phyloP scores from a whole-genome alignment of 768 basidiomycete species.

The Strobilomyces dryophilus region DNA sequence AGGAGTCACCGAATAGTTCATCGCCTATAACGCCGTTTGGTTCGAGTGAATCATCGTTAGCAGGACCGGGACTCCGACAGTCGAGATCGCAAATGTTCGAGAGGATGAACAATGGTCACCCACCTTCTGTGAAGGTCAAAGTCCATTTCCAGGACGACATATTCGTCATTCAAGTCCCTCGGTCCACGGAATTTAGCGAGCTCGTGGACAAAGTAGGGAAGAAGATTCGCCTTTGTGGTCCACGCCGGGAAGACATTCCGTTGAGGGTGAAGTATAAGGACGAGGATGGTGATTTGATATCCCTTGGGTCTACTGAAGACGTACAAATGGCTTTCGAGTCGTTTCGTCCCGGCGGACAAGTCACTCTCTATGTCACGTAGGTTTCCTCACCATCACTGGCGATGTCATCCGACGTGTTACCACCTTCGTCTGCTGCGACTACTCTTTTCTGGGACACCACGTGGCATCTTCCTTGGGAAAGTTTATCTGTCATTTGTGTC shows the following conservation, averaged over 20 bases:
- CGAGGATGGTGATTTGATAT: constrained; percentile 90
- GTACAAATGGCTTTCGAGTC: constrained; percentile 93
- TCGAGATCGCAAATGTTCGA: constrained; percentile 56
- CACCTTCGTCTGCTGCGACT: constrained; percentile 7
- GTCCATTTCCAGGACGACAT: constrained; percentile 94
- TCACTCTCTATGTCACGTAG: constrained; percentile 75
- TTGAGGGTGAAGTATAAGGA: constrained; percentile 86
- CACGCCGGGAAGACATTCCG: constrained; percentile 72
- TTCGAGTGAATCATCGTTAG: constrained; percentile 80
- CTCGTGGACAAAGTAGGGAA: constrained; percentile 86
- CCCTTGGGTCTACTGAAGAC: constrained; percentile 86
- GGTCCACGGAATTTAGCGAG: constrained; percentile 72
- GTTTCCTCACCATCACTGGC: constrained; percentile 15
- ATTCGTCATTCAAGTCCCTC: constrained; percentile 88
- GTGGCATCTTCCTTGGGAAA: constrained; percentile 6
- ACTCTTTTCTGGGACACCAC: constrained; percentile 9
- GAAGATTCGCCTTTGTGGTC: constrained; percentile 91
- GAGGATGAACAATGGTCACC: constrained; percentile 31
- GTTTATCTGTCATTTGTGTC: constrained; percentile 12
- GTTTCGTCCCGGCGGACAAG: constrained; percentile 73
- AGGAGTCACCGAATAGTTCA: constrained; percentile 79
- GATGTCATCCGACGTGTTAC: constrained; percentile 1
- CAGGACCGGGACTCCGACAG: constrained; percentile 49
- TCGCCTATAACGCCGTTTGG: constrained; percentile 90
- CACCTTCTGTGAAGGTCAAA: constrained; percentile 78